Evolutionary conservation across 1,139 yeast species (phyloP).

Genomic region (Suhomyces choctaworum): DNA sequence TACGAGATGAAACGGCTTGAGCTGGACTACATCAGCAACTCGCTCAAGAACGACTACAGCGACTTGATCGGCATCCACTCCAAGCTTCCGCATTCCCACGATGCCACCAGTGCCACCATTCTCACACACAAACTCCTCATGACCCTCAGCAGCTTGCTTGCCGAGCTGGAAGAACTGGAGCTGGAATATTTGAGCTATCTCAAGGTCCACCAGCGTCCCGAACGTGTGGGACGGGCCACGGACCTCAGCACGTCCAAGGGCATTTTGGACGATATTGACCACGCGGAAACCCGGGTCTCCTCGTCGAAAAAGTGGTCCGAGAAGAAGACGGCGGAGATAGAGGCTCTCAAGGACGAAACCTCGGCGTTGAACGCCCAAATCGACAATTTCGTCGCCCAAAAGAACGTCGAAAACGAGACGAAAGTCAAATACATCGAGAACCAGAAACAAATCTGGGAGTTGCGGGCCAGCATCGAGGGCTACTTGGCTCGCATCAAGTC

Average conservation of each 20-base stretch:
- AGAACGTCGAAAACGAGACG: slow-evolving; percentile 19
- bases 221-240: slow-evolving; percentile 34
- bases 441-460: slow-evolving; percentile 42
- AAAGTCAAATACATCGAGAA: slow-evolving; percentile 22
- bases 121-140: slow-evolving; percentile 41
- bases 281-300: slow-evolving; percentile 39
- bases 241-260: slow-evolving; percentile 27
- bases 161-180: slow-evolving; percentile 27
- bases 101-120: slow-evolving; percentile 23
- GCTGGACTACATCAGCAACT: slow-evolving; percentile 68
- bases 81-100: slow-evolving; percentile 9
- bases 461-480: slow-evolving; percentile 40
- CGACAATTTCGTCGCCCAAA: slow-evolving; percentile 20
- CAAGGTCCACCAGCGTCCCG: slow-evolving; percentile 24
- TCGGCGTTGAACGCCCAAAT: slow-evolving; percentile 23
- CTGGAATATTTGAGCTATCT: slow-evolving; percentile 30
- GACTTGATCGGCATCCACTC: slow-evolving; percentile 59
- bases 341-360: slow-evolving; percentile 24
- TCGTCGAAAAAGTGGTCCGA: slow-evolving; percentile 43
- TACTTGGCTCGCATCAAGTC: slow-evolving; percentile 37
- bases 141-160: slow-evolving; percentile 35
- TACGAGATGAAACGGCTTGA: slow-evolving; percentile 67
- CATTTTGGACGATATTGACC: slow-evolving; percentile 38
- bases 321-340: slow-evolving; percentile 36
- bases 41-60: slow-evolving; percentile 58